Conservation (phyloP, 2,329 filamentous ascomycete genomes). For the Furcasterigmium furcatum region DNA sequence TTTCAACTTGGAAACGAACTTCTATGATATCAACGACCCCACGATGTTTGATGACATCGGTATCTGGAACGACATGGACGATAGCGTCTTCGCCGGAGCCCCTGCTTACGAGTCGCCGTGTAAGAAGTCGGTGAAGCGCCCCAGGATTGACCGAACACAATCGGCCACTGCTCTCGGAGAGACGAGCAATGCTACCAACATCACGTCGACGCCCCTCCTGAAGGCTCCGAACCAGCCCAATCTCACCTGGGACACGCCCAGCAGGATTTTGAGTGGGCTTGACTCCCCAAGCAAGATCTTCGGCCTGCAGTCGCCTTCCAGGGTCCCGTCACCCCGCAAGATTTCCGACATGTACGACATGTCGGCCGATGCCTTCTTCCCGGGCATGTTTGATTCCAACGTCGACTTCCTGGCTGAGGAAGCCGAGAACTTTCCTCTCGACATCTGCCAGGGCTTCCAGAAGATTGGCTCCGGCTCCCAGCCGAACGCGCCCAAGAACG, state of each 20-base stretch:
- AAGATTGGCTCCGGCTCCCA: slow-evolving; percentile 59
- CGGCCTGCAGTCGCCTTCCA: slow-evolving; percentile 10
- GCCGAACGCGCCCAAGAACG: slow-evolving; percentile 23
- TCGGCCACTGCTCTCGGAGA: slow-evolving; percentile 49
- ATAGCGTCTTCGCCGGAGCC: slow-evolving; percentile 21
- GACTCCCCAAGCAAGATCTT: slow-evolving; percentile 49
- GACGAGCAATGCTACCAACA: slow-evolving; percentile 1
- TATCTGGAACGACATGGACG: slow-evolving; percentile 52
- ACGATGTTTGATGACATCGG: slow-evolving; percentile 52
- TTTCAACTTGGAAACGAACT: slow-evolving; percentile 59
- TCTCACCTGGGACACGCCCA: slow-evolving; percentile 49
- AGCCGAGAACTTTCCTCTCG: slow-evolving; percentile 56
- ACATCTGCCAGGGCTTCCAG: slow-evolving; percentile 73
- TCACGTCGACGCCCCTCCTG: slow-evolving; percentile 47
- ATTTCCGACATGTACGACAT: slow-evolving; percentile 30
- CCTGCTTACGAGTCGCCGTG: slow-evolving; percentile 57
- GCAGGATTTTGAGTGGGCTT: slow-evolving; percentile 52
- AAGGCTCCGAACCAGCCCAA: slow-evolving; percentile 40
- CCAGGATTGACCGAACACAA: slow-evolving; percentile 60
- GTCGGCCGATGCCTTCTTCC: slow-evolving; percentile 34
- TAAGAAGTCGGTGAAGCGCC: slow-evolving; percentile 59
- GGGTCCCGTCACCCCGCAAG: slow-evolving; percentile 48
- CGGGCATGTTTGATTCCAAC: slow-evolving; percentile 39
- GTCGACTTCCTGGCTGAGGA: slow-evolving; percentile 57
- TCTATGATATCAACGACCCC: slow-evolving; percentile 40